A percentile compares a stretch with the other conserved stretches of the same genome.
phyloP scores from a whole-genome alignment of 2,329 filamentous ascomycete genomes.

The Penicillium oxalicum region DNA sequence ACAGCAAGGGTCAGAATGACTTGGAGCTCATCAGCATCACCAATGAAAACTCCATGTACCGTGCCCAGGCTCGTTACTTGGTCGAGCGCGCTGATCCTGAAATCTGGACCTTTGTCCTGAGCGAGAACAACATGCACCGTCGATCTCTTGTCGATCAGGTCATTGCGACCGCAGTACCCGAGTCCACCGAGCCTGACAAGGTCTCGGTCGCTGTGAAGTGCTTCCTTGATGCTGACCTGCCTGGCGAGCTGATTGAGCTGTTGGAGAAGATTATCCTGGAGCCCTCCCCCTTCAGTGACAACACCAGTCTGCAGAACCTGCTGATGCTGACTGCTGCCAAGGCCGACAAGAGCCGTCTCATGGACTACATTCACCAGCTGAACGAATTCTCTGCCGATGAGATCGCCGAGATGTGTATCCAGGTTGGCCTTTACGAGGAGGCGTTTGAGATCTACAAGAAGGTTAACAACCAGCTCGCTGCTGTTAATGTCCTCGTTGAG shows the following conservation, averaged over 20 bases:
- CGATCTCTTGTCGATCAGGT: constrained; percentile 94
- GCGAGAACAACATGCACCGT: constrained; percentile 90
- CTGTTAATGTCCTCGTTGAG: constrained; percentile 87
- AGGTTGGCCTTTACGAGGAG: constrained; percentile 91
- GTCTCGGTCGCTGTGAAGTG: constrained; percentile 91
- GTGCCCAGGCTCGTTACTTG: constrained; percentile 91
- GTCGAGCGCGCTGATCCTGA: constrained; percentile 83
- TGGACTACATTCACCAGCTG: constrained; percentile 92
- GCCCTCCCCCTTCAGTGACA: constrained; percentile 97
- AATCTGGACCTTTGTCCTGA: constrained; percentile 91
- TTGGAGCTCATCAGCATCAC: constrained; percentile 95
- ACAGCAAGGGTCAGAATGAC: constrained; percentile 94
- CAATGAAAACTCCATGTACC: constrained; percentile 99
- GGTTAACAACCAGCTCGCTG: constrained; percentile 78
- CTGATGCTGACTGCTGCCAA: constrained; percentile 95
- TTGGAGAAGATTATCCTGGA: constrained; percentile 99
- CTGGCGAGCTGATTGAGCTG: constrained; percentile 90
- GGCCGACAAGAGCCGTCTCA: constrained; percentile 88
- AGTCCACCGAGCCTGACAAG: constrained; percentile 87
- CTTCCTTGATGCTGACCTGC: constrained; percentile 85
- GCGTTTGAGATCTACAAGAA: constrained; percentile 99
- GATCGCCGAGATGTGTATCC: constrained; percentile 86
- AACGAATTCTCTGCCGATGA: constrained; percentile 86
- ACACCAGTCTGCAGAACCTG: constrained; percentile 90
- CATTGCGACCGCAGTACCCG: constrained; percentile 87